A percentile compares a stretch with the other conserved stretches of the same genome.
Conservation (phyloP, 2,329 filamentous ascomycete species). For the Fusarium duplospermum region DNA sequence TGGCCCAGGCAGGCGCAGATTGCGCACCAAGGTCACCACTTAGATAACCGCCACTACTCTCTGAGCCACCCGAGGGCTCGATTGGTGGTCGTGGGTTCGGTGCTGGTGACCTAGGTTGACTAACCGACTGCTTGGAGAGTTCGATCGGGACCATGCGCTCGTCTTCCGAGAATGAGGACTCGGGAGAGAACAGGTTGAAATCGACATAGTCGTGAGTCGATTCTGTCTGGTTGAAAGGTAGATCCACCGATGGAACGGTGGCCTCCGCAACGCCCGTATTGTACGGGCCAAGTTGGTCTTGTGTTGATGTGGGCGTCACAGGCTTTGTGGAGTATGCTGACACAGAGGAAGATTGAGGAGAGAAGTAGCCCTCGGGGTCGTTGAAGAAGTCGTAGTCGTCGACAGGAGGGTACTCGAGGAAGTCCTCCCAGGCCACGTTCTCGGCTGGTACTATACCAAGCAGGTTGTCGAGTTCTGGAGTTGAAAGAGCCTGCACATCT, state of each 20-base stretch:
- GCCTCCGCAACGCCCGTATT: constrained; percentile 12
- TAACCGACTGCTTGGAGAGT: constrained; percentile 32
- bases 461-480: constrained; percentile 37
- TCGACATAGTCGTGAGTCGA: constrained; percentile 59
- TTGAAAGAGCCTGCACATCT: constrained; percentile 35
- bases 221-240: constrained; percentile 41
- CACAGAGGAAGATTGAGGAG: constrained; percentile 49
- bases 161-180: constrained; percentile 61
- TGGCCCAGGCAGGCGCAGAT: neutral
- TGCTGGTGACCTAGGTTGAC: constrained; percentile 31
- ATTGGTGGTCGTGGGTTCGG: constrained; percentile 21
- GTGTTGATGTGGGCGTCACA: constrained; percentile 40
- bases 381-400: constrained; percentile 58
- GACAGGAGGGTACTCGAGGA: constrained; percentile 56
- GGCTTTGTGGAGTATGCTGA: constrained; percentile 46
- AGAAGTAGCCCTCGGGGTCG: constrained; percentile 56
- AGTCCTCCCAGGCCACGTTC: constrained; percentile 57
- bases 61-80: constrained; percentile 16
- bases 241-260: constrained; percentile 18
- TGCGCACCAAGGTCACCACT: constrained; percentile 12
- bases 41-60: neutral
- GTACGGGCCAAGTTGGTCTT: constrained; percentile 29
- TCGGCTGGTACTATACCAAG: constrained; percentile 22
- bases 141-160: constrained; percentile 54
- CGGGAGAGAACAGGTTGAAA: constrained; percentile 67